A percentile compares a stretch with the other conserved stretches of the same genome.
Evolutionary conservation across 2,329 filamentous ascomycete species (phyloP).

Genomic region (Aspergillus felis): DNA sequence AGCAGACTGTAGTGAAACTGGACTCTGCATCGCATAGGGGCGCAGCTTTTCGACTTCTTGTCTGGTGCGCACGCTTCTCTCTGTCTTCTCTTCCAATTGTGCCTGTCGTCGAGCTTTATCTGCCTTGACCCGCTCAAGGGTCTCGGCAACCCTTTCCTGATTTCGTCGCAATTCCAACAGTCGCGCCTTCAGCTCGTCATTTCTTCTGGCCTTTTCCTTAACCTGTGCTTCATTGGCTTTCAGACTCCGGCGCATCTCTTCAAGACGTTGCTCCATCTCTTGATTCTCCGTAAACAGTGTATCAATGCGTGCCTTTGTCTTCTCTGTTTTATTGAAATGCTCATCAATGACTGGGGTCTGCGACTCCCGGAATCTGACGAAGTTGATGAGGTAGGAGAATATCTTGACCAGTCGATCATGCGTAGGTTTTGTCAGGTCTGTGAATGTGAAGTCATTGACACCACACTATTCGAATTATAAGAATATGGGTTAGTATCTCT

Average conservation of each 20-base stretch:
- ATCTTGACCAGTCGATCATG: slow-evolving; percentile 89
- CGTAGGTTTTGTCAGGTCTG: slow-evolving; percentile 85
- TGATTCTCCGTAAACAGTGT: slow-evolving; percentile 80
- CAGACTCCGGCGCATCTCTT: slow-evolving; percentile 75
- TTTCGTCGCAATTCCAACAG: slow-evolving; percentile 75
- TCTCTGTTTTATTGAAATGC: slow-evolving; percentile 87
- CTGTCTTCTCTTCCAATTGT: slow-evolving; percentile 48
- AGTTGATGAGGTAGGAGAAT: slow-evolving; percentile 98
- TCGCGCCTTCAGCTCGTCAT: slow-evolving; percentile 79
- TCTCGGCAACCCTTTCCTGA: slow-evolving; percentile 77
- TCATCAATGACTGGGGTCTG: slow-evolving; percentile 87
- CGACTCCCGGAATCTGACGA: slow-evolving; percentile 92
- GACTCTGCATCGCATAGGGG: slow-evolving; percentile 88
- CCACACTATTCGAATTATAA: slow-evolving; percentile 60
- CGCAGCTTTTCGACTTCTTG: slow-evolving; percentile 86
- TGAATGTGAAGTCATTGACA: slow-evolving; percentile 89
- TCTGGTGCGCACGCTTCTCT: slow-evolving; percentile 59
- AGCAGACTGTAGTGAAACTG: slow-evolving; percentile 74
- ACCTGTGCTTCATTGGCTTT: slow-evolving; percentile 77
- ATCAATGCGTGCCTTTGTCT: slow-evolving; percentile 83
- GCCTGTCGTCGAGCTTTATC: slow-evolving; percentile 74
- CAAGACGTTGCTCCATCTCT: slow-evolving; percentile 73
- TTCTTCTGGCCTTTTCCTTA: slow-evolving; percentile 77
- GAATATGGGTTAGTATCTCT: slow-evolving; percentile 1
- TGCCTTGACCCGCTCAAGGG: slow-evolving; percentile 75